Conservation (phyloP, 1,284 basidiomycete genomes). For the Peniophora sp. region DNA sequence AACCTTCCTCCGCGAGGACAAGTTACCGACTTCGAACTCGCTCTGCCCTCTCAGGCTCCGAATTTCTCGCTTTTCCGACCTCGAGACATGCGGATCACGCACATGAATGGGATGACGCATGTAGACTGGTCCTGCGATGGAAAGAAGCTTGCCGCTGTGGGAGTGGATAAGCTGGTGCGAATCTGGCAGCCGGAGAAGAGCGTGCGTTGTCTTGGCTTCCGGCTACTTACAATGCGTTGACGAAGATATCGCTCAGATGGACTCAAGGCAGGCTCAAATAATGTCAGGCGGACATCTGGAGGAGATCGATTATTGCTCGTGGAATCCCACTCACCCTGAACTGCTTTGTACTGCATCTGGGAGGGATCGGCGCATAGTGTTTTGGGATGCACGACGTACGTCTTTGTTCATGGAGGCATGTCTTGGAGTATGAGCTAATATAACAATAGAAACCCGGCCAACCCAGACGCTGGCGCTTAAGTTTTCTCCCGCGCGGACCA, state of each 20-base stretch:
- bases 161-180: slow-evolving; percentile 69
- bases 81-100: slow-evolving; percentile 60
- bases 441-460: slow-evolving; percentile 52
- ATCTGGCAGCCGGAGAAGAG: slow-evolving; percentile 71
- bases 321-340: slow-evolving; percentile 77
- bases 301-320: slow-evolving; percentile 68
- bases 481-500: slow-evolving; percentile 50
- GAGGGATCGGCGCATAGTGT: slow-evolving; percentile 63
- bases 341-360: slow-evolving; percentile 71
- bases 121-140: slow-evolving; percentile 79
- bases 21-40: slow-evolving; percentile 12
- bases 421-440: not conserved
- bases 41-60: slow-evolving; percentile 42
- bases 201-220: slow-evolving; percentile 30
- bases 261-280: slow-evolving; percentile 50
- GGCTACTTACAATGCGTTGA: not conserved
- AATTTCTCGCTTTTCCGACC: slow-evolving; percentile 73
- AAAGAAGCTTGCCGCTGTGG: slow-evolving; percentile 67
- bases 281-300: slow-evolving; percentile 65
- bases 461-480: slow-evolving; percentile 52
- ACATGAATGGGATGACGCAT: slow-evolving; percentile 58
- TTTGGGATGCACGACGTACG: slow-evolving; percentile 79
- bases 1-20: slow-evolving; percentile 7
- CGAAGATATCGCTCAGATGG: slow-evolving; percentile 41
- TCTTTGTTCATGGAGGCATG: slow-evolving; percentile 9